These are phyloP conservation scores for Thermochaetoides thermophila DNA, from an alignment of 495 filamentous ascomycete genomes.

Conservation along the genomic window DNA sequence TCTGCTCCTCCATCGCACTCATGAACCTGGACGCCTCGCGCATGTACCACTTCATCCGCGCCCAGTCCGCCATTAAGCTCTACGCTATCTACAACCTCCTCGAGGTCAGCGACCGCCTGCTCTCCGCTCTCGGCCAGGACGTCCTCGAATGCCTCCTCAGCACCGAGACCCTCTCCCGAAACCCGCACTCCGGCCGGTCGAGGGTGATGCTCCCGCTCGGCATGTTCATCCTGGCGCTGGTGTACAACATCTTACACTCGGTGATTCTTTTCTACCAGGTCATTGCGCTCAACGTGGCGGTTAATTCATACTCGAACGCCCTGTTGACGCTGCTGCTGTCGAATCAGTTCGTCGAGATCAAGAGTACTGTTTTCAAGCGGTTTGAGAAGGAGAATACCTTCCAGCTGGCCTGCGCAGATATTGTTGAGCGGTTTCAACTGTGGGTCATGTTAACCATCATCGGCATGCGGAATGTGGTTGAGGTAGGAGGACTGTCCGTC, in stretches of 20 bases:
- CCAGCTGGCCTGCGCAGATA: slow-evolving; percentile 87
- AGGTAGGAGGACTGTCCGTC: slow-evolving; percentile 59
- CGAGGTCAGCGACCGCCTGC: slow-evolving; percentile 73
- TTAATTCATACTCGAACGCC: slow-evolving; percentile 97
- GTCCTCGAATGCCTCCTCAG: slow-evolving; percentile 93
- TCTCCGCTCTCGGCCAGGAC: slow-evolving; percentile 87
- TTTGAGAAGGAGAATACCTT: slow-evolving; percentile 97
- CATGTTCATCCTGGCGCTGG: slow-evolving; percentile 75
- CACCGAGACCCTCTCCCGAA: slow-evolving; percentile 75
- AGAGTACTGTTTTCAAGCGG: slow-evolving; percentile 91
- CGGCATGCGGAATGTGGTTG: slow-evolving; percentile 84
- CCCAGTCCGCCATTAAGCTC: slow-evolving; percentile 91
- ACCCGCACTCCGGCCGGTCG: slow-evolving; percentile 74
- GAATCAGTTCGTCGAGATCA: slow-evolving; percentile 98
- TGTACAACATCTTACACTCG: slow-evolving; percentile 78
- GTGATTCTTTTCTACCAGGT: slow-evolving; percentile 90
- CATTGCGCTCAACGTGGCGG: slow-evolving; percentile 91
- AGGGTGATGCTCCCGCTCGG: slow-evolving; percentile 84
- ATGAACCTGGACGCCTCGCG: slow-evolving; percentile 91
- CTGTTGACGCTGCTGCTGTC: slow-evolving; percentile 80
- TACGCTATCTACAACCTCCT: slow-evolving; percentile 98
- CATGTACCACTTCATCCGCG: slow-evolving; percentile 96
- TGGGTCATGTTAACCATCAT: slow-evolving; percentile 97
- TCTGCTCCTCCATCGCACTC: slow-evolving; percentile 67
- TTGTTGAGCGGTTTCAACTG: slow-evolving; percentile 94